Base-by-base conservation (phyloP, 306 rosid species). In the Argentina anserina region DNA sequence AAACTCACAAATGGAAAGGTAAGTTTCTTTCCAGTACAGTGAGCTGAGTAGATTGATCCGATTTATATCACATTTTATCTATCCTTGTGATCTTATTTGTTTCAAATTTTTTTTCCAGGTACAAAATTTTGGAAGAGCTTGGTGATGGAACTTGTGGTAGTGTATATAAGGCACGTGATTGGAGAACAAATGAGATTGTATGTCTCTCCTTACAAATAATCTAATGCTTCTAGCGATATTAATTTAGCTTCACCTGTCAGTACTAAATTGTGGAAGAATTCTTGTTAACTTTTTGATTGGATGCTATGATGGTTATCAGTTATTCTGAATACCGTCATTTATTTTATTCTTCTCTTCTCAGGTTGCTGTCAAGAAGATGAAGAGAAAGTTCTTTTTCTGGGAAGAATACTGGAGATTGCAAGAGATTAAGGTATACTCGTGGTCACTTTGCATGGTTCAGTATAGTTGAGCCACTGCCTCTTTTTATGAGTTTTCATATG, bases 81-180 rank as follows among this genome's bases (percentile, higher is more conserved):
- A 36, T 43, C 37, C 65, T 42, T 47, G 17, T 61, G 59, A 41
- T 53, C 33, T 18, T 10, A 20, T 70, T 65, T 29, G 69, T 53
- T 7, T 25, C 31, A 18, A 4, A 14, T 28, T 36, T 9, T 69
- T 49, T 67, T 63, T 63, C 20, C 81, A 91, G 97, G 65, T 91
- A 91, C 68, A 87, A 83, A 83, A 79, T 87, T 85, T 86, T 89
- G 92, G 86, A 77, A 73, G 95, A 91, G 85, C 95, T 89, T 72
- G 97, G 97, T 70, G 90, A 91, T 82, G 97, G 97, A 64, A 89
- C 97, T 53, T 91, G 97, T 45, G 95, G 97, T 68, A 85, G 86
- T 86, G 97, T 91, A 74, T 91, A 91, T 82, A 91, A 87, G 83
- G 95, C 97, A 76, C 76, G 79, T 34, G 95, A 91, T 71, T 37